These are phyloP conservation scores for Jamesozyma spencerorum DNA, from an alignment of 805 yeast species.

Conservation along the genomic window DNA sequence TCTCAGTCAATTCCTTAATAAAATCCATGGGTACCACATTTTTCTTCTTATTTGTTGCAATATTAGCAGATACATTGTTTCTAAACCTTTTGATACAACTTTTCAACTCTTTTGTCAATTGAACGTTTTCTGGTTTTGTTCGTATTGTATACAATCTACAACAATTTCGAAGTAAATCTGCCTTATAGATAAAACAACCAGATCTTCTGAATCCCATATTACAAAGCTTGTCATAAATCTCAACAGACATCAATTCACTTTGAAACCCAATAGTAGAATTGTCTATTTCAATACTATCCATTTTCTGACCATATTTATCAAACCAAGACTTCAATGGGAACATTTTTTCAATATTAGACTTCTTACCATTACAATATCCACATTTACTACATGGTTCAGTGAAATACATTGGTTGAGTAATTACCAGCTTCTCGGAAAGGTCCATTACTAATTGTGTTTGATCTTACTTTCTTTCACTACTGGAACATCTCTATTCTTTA, in stretches of 20 bases:
- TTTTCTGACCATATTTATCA: constrained; percentile 7
- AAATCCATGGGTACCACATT: constrained; percentile 20
- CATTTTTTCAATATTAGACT: constrained; percentile 30
- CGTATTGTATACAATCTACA: constrained; percentile 75
- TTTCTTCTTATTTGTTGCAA: neutral
- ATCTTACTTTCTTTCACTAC: too few species aligned
- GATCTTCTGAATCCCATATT: constrained; percentile 74
- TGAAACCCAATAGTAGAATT: constrained; percentile 33
- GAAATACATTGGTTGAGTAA: constrained; percentile 39
- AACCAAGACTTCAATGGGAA: constrained; percentile 34
- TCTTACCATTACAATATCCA: constrained; percentile 64
- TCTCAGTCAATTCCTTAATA: constrained; percentile 30
- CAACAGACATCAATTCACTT: constrained; percentile 38
- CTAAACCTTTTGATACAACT: constrained; percentile 54
- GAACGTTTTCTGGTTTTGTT: constrained; percentile 40
- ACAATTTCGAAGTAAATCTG: constrained; percentile 64
- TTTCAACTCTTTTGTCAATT: constrained; percentile 56
- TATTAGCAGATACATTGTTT: neutral
- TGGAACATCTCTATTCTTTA: too few species aligned
- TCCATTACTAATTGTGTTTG: constrained; percentile 6
- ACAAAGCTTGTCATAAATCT: constrained; percentile 54
- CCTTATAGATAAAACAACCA: constrained; percentile 56
- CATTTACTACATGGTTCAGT: constrained; percentile 38
- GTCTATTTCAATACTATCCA: constrained; percentile 9
- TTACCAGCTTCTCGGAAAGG: constrained; percentile 26